A percentile compares a stretch with the other conserved stretches of the same genome.
phyloP scores from a whole-genome alignment of 2,329 filamentous ascomycete species.

The Arthroderma sp. region DNA sequence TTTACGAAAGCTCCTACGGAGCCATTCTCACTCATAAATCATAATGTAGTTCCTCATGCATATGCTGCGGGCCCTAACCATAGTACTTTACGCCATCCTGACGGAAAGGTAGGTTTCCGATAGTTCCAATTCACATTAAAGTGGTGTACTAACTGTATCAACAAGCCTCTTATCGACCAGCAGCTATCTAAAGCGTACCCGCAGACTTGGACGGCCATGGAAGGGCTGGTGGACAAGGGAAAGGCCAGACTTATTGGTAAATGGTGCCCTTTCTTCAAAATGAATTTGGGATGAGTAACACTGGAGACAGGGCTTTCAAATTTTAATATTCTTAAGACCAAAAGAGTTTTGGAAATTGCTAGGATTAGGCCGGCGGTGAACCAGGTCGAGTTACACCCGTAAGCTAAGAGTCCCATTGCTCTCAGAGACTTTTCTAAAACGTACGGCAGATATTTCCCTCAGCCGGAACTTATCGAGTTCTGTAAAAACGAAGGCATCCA shows the following conservation, averaged over 20 bases:
- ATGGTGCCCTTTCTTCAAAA: not conserved
- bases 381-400: slow-evolving; percentile 53
- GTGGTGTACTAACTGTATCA: no score
- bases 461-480: slow-evolving; percentile 2
- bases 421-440: no score
- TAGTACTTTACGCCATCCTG: slow-evolving; percentile 2
- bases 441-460: not conserved
- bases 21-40: not conserved
- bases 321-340: slow-evolving; percentile 28
- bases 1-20: slow-evolving; percentile 3
- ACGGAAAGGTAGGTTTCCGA: slow-evolving; percentile 7
- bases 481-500: slow-evolving; percentile 7
- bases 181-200: slow-evolving; percentile 4
- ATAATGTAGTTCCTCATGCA: slow-evolving; percentile 7
- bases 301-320: slow-evolving; percentile 16
- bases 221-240: slow-evolving; percentile 21
- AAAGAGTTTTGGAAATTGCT: slow-evolving; percentile 24
- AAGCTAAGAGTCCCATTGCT: no score
- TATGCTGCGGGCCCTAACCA: slow-evolving; percentile 6
- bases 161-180: slow-evolving; percentile 12
- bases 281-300: slow-evolving; percentile 8
- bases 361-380: slow-evolving; percentile 47
- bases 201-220: slow-evolving; percentile 26
- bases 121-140: no score
- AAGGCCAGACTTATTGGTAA: slow-evolving; percentile 24